These are phyloP conservation scores for Macadamia integrifolia DNA, from an alignment of 164 flowering plant genomes.

Conservation along the genomic window DNA sequence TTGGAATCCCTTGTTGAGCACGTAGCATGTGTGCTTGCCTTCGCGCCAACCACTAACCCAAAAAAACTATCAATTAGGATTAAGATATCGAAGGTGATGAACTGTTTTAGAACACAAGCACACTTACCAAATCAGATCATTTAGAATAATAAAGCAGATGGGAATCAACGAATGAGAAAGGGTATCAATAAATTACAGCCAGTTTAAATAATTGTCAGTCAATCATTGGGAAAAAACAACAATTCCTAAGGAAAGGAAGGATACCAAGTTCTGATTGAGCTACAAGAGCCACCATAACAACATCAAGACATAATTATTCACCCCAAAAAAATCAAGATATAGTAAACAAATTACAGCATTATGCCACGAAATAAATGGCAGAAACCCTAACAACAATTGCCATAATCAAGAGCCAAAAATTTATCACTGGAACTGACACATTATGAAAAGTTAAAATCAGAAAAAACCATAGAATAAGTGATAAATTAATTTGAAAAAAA, in stretches of 20 bases:
- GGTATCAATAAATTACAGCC: not conserved
- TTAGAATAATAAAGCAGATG: not conserved
- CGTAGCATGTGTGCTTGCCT: constrained; percentile 74
- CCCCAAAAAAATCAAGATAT: not conserved
- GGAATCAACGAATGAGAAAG: no score
- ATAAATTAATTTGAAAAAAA: no score
- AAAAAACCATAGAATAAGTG: no score
- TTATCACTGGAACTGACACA: no score
- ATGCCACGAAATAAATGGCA: not conserved
- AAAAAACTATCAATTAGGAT: not conserved
- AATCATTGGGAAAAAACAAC: not conserved
- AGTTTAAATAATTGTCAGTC: not conserved
- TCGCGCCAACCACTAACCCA: constrained; percentile 76
- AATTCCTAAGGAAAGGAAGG: not conserved
- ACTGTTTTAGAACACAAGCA: not conserved
- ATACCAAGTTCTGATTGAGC: not conserved
- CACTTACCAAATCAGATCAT: not conserved
- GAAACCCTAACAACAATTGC: not conserved
- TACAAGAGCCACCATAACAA: not conserved
- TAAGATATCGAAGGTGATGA: not conserved
- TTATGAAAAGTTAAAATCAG: no score
- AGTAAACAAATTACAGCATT: not conserved
- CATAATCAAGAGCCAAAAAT: no score
- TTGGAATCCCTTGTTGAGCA: constrained; percentile 95
- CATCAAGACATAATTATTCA: no score